Evolutionary conservation across 1,284 basidiomycete genomes (phyloP).

Genomic region (Xanthoconium separans): DNA sequence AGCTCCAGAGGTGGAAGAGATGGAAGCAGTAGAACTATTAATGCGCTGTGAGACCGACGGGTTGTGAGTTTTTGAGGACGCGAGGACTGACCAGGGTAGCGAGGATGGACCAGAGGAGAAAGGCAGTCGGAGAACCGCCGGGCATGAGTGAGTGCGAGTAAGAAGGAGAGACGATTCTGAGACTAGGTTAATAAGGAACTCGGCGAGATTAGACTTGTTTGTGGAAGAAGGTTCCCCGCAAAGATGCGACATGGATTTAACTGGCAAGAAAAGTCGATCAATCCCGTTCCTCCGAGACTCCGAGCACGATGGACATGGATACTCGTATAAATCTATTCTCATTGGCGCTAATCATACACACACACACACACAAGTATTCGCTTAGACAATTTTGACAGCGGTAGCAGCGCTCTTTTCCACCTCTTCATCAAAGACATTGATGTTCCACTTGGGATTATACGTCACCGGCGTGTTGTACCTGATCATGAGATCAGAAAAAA

Average conservation of each 20-base stretch:
- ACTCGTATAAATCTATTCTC: background rate
- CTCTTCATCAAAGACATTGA: constrained; percentile 67
- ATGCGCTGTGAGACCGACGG: background rate
- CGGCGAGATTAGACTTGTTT: constrained; percentile 14
- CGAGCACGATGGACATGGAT: no score
- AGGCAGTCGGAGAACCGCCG: constrained; percentile 65
- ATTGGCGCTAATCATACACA: constrained; percentile 5
- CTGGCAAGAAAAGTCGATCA: background rate
- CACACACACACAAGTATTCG: constrained; percentile 1
- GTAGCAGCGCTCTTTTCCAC: constrained; percentile 52
- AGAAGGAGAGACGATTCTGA: background rate
- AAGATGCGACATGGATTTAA: constrained; percentile 9
- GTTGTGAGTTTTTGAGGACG: background rate
- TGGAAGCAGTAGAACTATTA: constrained; percentile 64
- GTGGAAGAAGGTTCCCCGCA: constrained; percentile 21
- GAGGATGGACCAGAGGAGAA: constrained; percentile 68
- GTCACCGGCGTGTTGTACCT: constrained; percentile 66
- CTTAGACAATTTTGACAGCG: constrained; percentile 44
- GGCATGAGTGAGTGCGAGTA: constrained; percentile 45
- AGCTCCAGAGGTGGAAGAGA: constrained; percentile 67
- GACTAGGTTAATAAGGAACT: background rate
- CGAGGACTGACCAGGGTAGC: constrained; percentile 60
- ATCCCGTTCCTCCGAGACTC: background rate
- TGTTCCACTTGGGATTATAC: constrained; percentile 64
- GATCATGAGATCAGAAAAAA: background rate